These are phyloP conservation scores for Nannochloropsis oceanica DNA, from an alignment of 108 stramenopile genomes.

Conservation along the genomic window DNA sequence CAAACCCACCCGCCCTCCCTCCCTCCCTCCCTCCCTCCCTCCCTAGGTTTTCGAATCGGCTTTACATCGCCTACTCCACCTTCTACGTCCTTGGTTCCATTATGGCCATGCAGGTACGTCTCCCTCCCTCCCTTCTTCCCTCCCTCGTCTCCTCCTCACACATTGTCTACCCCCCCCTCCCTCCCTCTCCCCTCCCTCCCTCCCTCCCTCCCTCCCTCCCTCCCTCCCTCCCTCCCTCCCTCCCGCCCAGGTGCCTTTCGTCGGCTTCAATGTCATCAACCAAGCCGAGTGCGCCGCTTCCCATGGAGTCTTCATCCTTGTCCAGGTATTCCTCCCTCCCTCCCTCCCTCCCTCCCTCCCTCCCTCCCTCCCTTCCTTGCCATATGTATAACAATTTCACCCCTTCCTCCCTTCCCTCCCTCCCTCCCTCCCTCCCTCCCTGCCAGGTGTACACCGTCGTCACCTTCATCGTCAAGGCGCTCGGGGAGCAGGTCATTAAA, in stretches of 20 bases:
- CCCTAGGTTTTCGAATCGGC: slow-evolving; percentile 50
- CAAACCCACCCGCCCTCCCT: no score
- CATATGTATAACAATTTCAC: no score
- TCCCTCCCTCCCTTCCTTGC: no score
- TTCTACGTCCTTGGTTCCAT: slow-evolving; percentile 80
- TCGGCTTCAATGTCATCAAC: slow-evolving; percentile 33
- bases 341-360: not conserved
- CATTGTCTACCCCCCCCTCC: not conserved
- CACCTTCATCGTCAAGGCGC: slow-evolving; percentile 16
- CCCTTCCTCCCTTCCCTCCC: no score
- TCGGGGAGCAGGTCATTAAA: slow-evolving; percentile 30
- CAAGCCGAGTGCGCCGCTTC: slow-evolving; percentile 36
- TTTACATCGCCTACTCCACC: slow-evolving; percentile 70
- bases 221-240: not conserved
- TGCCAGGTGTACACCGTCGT: slow-evolving; percentile 52
- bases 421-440: no score
- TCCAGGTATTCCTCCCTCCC: not conserved
- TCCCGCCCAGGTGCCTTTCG: slow-evolving; percentile 22
- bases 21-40: no score
- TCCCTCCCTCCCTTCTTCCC: no score
- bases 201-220: not conserved
- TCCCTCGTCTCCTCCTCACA: no score
- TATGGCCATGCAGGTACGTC: slow-evolving; percentile 80
- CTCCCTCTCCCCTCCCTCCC: not conserved
- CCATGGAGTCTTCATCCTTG: slow-evolving; percentile 34